phyloP scores from a whole-genome alignment of 208 protist species.

The Crithidia bombi region DNA sequence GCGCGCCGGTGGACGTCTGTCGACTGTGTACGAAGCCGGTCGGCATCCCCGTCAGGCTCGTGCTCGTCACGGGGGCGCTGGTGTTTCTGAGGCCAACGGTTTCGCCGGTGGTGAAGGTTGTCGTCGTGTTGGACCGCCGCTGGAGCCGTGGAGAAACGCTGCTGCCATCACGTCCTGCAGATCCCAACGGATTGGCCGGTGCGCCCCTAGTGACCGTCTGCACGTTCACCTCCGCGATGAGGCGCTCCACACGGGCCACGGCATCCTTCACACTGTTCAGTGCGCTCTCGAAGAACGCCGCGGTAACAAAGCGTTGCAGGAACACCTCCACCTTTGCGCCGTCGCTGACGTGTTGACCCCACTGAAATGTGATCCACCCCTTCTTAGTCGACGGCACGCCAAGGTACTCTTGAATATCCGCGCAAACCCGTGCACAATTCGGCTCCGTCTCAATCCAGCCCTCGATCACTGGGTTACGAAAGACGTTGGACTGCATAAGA shows the following conservation, averaged over 20 bases:
- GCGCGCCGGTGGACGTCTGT: conserved; percentile 13
- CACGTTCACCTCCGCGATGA: conserved; percentile 16
- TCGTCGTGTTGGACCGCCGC: conserved; percentile 4
- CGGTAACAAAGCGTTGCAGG: conserved; percentile 64
- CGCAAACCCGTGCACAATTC: conserved; percentile 48
- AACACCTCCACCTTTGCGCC: conserved; percentile 68
- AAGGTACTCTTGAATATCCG: conserved; percentile 56
- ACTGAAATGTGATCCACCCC: conserved; percentile 73
- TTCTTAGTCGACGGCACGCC: conserved; percentile 14
- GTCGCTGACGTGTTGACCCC: conserved; percentile 60
- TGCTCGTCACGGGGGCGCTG: background rate
- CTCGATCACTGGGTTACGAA: conserved; percentile 85
- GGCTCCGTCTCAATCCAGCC: conserved; percentile 73
- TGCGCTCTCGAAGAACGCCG: conserved; percentile 51
- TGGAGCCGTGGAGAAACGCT: conserved; percentile 9
- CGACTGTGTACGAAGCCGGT: conserved; percentile 23
- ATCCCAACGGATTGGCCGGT: background rate
- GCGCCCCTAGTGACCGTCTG: background rate
- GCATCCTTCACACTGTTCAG: conserved; percentile 46
- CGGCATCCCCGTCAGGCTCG: background rate
- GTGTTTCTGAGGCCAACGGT: background rate
- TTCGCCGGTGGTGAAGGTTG: background rate
- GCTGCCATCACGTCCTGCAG: conserved; percentile 2
- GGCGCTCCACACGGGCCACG: conserved; percentile 37
- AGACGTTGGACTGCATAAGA: conserved; percentile 79